phyloP scores from a whole-genome alignment of 805 yeast genomes.

The Clavispora fructus region DNA sequence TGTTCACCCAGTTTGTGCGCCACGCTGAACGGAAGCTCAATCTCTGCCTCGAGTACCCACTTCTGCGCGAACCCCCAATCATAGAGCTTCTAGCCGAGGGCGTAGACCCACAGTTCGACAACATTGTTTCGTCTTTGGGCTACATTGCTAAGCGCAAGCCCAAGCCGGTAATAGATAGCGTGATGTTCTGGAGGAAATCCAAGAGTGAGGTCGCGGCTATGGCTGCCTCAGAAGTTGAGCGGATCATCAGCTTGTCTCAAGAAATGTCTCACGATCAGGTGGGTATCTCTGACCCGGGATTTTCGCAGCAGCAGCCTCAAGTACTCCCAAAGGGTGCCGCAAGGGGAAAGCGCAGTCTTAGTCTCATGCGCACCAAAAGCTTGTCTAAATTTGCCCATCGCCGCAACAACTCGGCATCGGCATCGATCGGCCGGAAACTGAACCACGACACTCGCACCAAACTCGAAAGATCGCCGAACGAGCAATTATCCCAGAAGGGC shows the following conservation, averaged over 20 bases:
- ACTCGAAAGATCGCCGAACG: background rate
- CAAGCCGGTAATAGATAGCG: constrained; percentile 93
- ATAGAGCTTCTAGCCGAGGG: constrained; percentile 74
- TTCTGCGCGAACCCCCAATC: constrained; percentile 72
- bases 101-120: constrained; percentile 79
- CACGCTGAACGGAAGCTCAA: constrained; percentile 86
- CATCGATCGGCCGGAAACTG: constrained; percentile 9
- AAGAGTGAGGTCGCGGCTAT: constrained; percentile 75
- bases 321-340: constrained; percentile 4
- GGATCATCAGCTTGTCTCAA: constrained; percentile 24
- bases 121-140: constrained; percentile 80
- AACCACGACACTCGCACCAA: background rate
- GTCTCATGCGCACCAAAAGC: constrained; percentile 37
- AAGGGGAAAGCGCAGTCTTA: constrained; percentile 33
- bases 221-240: constrained; percentile 39
- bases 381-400: constrained; percentile 39
- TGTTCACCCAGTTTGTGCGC: constrained; percentile 93
- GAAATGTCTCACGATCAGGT: background rate
- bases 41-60: constrained; percentile 59
- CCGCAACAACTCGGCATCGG: constrained; percentile 46
- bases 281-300: background rate
- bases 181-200: constrained; percentile 96
- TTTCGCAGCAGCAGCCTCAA: background rate
- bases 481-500: constrained; percentile 12
- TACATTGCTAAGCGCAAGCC: constrained; percentile 87